A percentile compares a stretch with the other conserved stretches of the same genome.
These are phyloP conservation scores for Tephrocybe sp. DNA, from an alignment of 768 basidiomycete species.

Conservation along the genomic window DNA sequence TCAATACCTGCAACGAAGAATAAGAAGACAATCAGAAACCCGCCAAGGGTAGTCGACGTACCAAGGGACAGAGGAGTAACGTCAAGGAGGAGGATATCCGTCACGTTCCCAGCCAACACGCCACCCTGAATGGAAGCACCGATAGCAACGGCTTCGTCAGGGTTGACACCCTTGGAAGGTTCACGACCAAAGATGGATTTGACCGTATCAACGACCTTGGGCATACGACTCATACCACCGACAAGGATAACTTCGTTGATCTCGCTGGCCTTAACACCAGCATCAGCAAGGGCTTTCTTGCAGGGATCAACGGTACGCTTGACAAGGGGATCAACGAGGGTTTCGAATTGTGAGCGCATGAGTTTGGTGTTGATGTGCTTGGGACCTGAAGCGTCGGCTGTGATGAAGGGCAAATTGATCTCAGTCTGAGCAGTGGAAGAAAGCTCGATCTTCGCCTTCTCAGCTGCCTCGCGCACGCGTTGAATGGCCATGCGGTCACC, in stretches of 20 bases:
- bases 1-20: slow-evolving; percentile 62
- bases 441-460: slow-evolving; percentile 99
- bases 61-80: slow-evolving; percentile 97
- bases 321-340: slow-evolving; percentile 78
- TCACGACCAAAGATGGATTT: slow-evolving; percentile 94
- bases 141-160: slow-evolving; percentile 98
- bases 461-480: slow-evolving; percentile 97
- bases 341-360: slow-evolving; percentile 87
- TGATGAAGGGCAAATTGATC: slow-evolving; percentile 97
- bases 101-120: slow-evolving; percentile 95
- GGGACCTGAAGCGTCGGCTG: slow-evolving; percentile 90
- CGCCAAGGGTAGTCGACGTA: slow-evolving; percentile 30
- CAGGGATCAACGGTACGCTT: slow-evolving; percentile 93
- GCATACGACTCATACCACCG: slow-evolving; percentile 99
- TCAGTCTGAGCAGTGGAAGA: slow-evolving; percentile 95
- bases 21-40: neutral
- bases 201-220: slow-evolving; percentile 91
- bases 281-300: slow-evolving; percentile 95
- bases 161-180: slow-evolving; percentile 98
- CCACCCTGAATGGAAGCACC: slow-evolving; percentile 98
- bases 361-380: slow-evolving; percentile 97
- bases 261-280: slow-evolving; percentile 89
- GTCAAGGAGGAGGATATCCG: slow-evolving; percentile 91
- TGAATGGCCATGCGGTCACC: slow-evolving; percentile 96
- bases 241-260: slow-evolving; percentile 97